Conservation (phyloP, 148 eudicot genomes). For the Mesembryanthemum crystallinum region DNA sequence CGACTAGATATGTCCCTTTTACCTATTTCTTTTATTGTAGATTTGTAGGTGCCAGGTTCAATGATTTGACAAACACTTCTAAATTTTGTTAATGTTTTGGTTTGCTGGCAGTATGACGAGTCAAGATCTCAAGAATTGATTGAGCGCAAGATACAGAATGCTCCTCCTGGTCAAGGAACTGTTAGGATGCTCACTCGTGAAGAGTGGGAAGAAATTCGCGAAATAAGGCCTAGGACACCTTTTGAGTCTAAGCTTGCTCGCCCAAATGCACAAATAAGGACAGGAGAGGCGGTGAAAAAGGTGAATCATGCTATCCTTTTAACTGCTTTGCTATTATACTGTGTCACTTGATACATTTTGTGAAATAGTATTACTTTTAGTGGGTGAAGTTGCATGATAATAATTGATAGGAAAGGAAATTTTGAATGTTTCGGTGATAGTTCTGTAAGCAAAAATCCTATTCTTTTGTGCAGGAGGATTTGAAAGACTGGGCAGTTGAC, state of each 20-base stretch:
- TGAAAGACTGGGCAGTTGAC: conserved; percentile 49
- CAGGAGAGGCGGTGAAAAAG: conserved; percentile 61
- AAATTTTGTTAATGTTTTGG: not conserved
- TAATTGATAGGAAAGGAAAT: no score
- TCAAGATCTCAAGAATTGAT: conserved; percentile 77
- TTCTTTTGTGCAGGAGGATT: conserved; percentile 38
- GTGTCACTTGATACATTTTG: not conserved
- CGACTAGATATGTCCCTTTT: not conserved
- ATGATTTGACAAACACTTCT: not conserved
- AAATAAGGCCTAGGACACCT: conserved; percentile 88
- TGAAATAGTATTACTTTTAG: not conserved
- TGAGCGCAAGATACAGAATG: conserved; percentile 68
- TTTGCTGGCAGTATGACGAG: conserved; percentile 57
- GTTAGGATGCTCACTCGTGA: conserved; percentile 86
- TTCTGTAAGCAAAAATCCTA: not conserved
- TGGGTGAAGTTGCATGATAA: not conserved
- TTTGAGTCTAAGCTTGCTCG: conserved; percentile 93
- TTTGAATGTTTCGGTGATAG: not conserved
- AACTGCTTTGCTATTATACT: not conserved
- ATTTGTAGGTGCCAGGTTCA: not conserved
- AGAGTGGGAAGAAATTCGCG: conserved; percentile 85
- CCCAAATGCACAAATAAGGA: conserved; percentile 81
- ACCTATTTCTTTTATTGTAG: not conserved
- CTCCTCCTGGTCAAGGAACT: conserved; percentile 85
- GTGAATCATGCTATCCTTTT: conserved; percentile 34